Evolutionary conservation across 345 rosid genomes (phyloP), one percentile per base, ranked within the genome.

Genomic region (Citrus cavaleriei): DNA sequence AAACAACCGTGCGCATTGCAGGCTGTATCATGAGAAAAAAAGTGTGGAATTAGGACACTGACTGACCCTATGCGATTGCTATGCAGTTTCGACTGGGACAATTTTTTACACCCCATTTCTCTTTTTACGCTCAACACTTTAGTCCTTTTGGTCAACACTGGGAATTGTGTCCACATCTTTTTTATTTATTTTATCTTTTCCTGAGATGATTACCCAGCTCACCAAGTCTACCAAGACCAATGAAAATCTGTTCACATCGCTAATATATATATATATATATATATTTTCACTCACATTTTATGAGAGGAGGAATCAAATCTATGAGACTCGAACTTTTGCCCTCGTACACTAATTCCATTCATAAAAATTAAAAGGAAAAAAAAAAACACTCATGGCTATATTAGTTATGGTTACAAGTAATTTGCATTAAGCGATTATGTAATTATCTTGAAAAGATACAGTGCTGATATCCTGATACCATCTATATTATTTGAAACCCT

Each of bases 141-240:
- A 49, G 66, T 10, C 57, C 72, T 70, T 80, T 80, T 86, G 81
- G 90, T 83, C 90, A 89, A 87, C 87, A 84, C 76, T 78, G 88
- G 91, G 89, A 86, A 83, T 84, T 83, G 89, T 82, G 87, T 82
- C 82, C 59, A 60, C 75, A 57, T 51, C 75, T 74, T 60, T 34
- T 25, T 38, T 46, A 13, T 46, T 46, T 46, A 3, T 46, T 46
- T 42, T 10, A 12, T 46, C 14, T 46, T 46, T 46, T 46, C 4
- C 5, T 13, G 51, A 13, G 51, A 46, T 46, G 16, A 46, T 46
- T 46, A 13, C 51, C 4, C 51, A 46, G 16, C 4, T 42, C 49
- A 46, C 16, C 16, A 46, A 46, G 18, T 46, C 51, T 10, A 10
- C 16, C 18, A 46, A 13, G 5, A 46, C 51, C 0, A 46, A 46